phyloP scores from a whole-genome alignment of 1,284 basidiomycete genomes.

The Gastroboletus turbinatus region DNA sequence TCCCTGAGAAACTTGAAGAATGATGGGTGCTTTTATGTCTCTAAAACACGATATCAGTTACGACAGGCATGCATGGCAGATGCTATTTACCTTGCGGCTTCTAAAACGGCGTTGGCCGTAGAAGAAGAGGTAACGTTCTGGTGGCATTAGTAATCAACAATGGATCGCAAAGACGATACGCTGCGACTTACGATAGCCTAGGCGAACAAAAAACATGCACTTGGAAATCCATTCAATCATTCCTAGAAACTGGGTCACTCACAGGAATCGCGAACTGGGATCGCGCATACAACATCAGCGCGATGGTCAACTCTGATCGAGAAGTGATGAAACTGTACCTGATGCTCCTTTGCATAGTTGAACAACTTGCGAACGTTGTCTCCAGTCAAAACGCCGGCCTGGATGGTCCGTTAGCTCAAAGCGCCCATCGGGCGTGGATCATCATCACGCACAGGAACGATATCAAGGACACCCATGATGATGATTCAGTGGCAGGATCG shows the following conservation, averaged over 20 bases:
- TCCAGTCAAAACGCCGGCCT: slow-evolving; percentile 75
- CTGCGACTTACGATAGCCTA: slow-evolving; percentile 59
- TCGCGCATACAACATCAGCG: slow-evolving; percentile 1
- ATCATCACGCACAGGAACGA: slow-evolving; percentile 51
- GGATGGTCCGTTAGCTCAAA: slow-evolving; percentile 17
- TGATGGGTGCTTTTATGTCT: slow-evolving; percentile 95
- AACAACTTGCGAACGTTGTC: slow-evolving; percentile 74
- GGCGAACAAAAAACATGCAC: neutral
- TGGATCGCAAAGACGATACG: slow-evolving; percentile 2
- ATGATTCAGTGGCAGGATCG: slow-evolving; percentile 5
- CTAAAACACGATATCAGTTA: slow-evolving; percentile 30
- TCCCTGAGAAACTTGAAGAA: slow-evolving; percentile 97
- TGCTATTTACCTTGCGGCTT: slow-evolving; percentile 62
- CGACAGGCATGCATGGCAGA: neutral
- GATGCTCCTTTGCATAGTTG: slow-evolving; percentile 65
- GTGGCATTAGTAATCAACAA: neutral
- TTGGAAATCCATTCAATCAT: neutral
- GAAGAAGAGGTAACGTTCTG: slow-evolving; percentile 78
- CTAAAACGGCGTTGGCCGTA: slow-evolving; percentile 71
- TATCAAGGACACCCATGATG: slow-evolving; percentile 55
- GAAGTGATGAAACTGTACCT: slow-evolving; percentile 43
- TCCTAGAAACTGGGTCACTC: slow-evolving; percentile 31
- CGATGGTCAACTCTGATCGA: neutral
- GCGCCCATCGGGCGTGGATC: neutral
- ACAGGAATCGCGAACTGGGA: slow-evolving; percentile 71